Base-by-base conservation (phyloP, 495 filamentous ascomycete species). In the Lepraria neglecta region DNA sequence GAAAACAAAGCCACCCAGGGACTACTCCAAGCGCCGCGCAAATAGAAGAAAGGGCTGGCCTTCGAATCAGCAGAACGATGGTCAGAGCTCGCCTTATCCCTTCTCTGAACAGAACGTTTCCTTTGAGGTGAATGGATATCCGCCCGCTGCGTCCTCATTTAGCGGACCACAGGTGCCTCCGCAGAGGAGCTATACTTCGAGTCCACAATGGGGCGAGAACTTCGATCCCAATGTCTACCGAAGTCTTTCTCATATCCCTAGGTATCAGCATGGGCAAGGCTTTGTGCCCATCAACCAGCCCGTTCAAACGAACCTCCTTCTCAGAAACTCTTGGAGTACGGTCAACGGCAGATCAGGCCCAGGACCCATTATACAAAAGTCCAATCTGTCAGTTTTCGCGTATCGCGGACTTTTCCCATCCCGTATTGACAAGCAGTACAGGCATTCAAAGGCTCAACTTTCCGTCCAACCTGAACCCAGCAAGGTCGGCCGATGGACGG, bases 351-450 rank as follows among this genome's bases (percentile, higher is more conserved):
- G 9, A 7, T 38, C 28, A 19, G 46, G 30, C 51, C 38, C 40
- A 33, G 45, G 10, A 40, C 9, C 27, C 14, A 21, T 38, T 27
- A 27, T 33, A 7, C 38, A 58, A 24, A 47, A 38, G 30, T 38
- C 58, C 15, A 17, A 48, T 3, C 5, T 54, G 58, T 61, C 53
- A 67, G 62, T 64, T 27, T 17, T 43, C 30, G 42, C 17, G 45
- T 52, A 28, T 56, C 42, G 44, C 15, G 19, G 54, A 33, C 12
- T 12, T 21, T 35, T 38, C 19, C 19, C 28, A 6, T 61, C 33
- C 35, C 55, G 60, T 53, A 50, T 60, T 66, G 56, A 66, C 55
- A 66, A 63, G 21, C 48, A 47, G 19, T 45, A 33, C 50, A 66
- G 64, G 38, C 42, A 66, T 31, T 35, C 40, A 38, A 48, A 45